Evolutionary conservation across 169 alveolate species (phyloP).

Genomic region (Plasmodium malariae): DNA sequence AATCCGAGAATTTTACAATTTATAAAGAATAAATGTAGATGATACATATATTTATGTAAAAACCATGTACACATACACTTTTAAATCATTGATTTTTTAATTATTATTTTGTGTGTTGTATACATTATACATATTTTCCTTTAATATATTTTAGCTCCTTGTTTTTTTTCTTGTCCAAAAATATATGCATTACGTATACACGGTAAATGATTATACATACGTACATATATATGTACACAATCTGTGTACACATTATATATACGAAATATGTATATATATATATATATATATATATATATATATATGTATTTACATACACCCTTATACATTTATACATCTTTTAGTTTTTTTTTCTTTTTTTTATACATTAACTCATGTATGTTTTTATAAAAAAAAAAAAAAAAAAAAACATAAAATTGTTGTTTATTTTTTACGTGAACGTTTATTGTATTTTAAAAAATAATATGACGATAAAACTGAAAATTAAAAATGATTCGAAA

Average conservation of each 20-base stretch:
- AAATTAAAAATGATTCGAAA: too few species aligned
- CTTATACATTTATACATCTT: too few species aligned
- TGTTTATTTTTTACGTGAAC: too few species aligned
- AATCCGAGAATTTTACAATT: not conserved
- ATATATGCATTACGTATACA: not conserved
- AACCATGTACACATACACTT: not conserved
- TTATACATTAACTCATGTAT: too few species aligned
- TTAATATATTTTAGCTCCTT: not conserved
- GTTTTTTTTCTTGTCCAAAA: not conserved
- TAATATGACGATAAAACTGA: too few species aligned
- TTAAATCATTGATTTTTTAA: not conserved
- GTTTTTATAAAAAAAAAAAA: too few species aligned
- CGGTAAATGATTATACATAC: not conserved
- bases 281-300: too few species aligned
- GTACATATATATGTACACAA: not conserved
- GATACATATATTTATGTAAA: not conserved
- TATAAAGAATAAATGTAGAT: conserved; percentile 4
- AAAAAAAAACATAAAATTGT: too few species aligned
- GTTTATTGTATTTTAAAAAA: too few species aligned
- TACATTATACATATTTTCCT: not conserved
- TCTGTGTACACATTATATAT: not conserved
- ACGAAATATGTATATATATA: too few species aligned
- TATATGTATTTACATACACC: too few species aligned
- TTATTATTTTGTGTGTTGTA: not conserved
- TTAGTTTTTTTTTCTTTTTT: too few species aligned